Conservation (phyloP, 108 stramenopile genomes). For the Seminavis robusta region DNA sequence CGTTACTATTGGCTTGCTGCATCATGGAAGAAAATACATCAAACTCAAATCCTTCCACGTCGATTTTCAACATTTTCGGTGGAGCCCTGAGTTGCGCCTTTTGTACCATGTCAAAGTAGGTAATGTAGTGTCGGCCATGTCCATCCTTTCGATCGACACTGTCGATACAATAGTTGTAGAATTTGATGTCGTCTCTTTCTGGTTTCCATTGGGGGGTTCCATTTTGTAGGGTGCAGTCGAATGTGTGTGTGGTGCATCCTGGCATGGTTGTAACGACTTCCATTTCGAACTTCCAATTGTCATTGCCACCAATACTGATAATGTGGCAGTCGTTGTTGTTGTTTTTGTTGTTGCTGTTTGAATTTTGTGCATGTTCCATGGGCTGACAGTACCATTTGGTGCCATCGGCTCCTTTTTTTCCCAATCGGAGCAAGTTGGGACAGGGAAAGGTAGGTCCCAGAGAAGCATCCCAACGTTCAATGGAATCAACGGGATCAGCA, state of each 20-base stretch:
- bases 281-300: constrained; percentile 36
- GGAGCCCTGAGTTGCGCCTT: constrained; percentile 10
- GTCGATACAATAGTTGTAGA: constrained; percentile 22
- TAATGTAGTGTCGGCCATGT: not conserved
- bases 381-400: constrained; percentile 12
- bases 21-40: constrained; percentile 30
- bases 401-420: constrained; percentile 10
- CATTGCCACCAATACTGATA: constrained; percentile 23
- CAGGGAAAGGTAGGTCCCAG: constrained; percentile 31
- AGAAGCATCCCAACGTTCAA: constrained; percentile 8
- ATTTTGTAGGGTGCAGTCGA: constrained; percentile 34
- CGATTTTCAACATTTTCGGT: constrained; percentile 36
- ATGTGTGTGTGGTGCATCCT: constrained; percentile 29
- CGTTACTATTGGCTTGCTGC: too few species aligned
- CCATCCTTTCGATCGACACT: not conserved
- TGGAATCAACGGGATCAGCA: constrained; percentile 10
- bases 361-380: constrained; percentile 8
- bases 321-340: not conserved
- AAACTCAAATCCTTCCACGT: constrained; percentile 45
- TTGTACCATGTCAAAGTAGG: not conserved
- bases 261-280: constrained; percentile 9
- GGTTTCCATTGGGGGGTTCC: constrained; percentile 9
- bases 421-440: constrained; percentile 10
- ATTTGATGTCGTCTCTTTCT: constrained; percentile 8
- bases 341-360: constrained; percentile 1